Evolutionary conservation across 2,329 filamentous ascomycete species (phyloP).

Genomic region (Dactylonectria estremocensis): DNA sequence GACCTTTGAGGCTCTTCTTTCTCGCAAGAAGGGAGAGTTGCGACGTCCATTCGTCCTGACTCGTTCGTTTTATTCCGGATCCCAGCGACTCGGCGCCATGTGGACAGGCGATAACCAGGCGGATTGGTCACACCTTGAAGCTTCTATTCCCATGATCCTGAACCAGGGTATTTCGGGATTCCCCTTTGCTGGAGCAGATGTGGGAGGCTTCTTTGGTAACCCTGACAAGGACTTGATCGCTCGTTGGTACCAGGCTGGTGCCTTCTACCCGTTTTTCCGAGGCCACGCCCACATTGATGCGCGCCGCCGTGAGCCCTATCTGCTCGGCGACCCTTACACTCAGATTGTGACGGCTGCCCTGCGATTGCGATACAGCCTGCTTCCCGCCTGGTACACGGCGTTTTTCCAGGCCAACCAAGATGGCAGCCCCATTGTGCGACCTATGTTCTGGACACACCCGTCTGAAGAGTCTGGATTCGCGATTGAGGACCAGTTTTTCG

Average conservation of each 20-base stretch:
- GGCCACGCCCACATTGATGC: conserved; percentile 98
- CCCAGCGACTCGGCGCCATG: conserved; percentile 93
- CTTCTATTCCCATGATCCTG: conserved; percentile 92
- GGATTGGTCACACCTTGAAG: conserved; percentile 91
- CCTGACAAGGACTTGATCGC: conserved; percentile 92
- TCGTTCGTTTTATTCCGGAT: conserved; percentile 91
- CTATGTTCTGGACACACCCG: conserved; percentile 94
- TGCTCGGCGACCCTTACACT: conserved; percentile 87
- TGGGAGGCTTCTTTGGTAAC: conserved; percentile 98
- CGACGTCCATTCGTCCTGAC: conserved; percentile 94
- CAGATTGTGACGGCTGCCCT: conserved; percentile 90
- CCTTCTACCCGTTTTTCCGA: conserved; percentile 98
- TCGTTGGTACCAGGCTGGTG: conserved; percentile 96
- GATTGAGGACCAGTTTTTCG: conserved; percentile 93
- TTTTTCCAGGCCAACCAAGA: conserved; percentile 90
- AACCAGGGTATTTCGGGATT: conserved; percentile 94
- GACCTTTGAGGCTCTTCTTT: conserved; percentile 86
- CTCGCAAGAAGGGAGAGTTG: conserved; percentile 88
- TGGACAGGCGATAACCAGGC: conserved; percentile 99
- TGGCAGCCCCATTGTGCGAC: conserved; percentile 89
- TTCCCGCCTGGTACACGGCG: conserved; percentile 97
- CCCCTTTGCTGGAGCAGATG: conserved; percentile 94
- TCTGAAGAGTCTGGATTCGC: conserved; percentile 88
- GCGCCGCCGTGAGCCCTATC: conserved; percentile 92
- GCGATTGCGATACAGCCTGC: conserved; percentile 87